A percentile compares a stretch with the other conserved stretches of the same genome.
These are phyloP conservation scores for Kluyveromyces starmeri DNA, from an alignment of 805 yeast genomes.

Conservation along the genomic window DNA sequence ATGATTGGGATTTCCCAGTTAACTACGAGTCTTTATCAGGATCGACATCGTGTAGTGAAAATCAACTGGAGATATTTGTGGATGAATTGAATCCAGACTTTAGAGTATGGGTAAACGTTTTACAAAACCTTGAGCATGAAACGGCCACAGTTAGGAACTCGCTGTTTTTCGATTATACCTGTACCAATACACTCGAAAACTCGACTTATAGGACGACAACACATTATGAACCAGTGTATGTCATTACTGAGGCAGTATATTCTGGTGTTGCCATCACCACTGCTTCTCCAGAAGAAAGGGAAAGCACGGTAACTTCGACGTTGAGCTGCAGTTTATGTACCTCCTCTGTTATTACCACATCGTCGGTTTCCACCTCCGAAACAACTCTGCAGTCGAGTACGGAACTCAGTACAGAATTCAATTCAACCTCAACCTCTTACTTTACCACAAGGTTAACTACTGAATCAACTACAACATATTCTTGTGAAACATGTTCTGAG, in stretches of 20 bases:
- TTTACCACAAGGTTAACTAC: background rate
- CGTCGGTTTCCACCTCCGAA: background rate
- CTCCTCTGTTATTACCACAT: background rate
- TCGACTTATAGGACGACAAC: constrained; percentile 15
- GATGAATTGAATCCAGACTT: constrained; percentile 20
- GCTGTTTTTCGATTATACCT: constrained; percentile 15
- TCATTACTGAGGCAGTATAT: constrained; percentile 8
- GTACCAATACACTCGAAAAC: constrained; percentile 22
- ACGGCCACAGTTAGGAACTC: constrained; percentile 16
- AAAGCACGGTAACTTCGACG: background rate
- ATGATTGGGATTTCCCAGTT: constrained; percentile 30
- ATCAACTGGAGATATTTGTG: constrained; percentile 15
- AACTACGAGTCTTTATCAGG: constrained; percentile 11
- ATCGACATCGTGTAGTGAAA: constrained; percentile 18
- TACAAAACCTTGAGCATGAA: constrained; percentile 22
- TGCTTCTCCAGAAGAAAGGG: background rate
- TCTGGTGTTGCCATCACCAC: constrained; percentile 7
- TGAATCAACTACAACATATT: background rate
- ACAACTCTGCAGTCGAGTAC: background rate
- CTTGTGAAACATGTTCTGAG: background rate
- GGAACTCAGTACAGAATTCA: background rate
- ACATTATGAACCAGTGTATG: constrained; percentile 7
- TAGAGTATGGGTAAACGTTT: constrained; percentile 27
- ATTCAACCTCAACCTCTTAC: background rate
- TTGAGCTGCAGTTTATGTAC: background rate